Base-by-base conservation (phyloP, 176 grass and related monocot species). In the Olyra latifolia region DNA sequence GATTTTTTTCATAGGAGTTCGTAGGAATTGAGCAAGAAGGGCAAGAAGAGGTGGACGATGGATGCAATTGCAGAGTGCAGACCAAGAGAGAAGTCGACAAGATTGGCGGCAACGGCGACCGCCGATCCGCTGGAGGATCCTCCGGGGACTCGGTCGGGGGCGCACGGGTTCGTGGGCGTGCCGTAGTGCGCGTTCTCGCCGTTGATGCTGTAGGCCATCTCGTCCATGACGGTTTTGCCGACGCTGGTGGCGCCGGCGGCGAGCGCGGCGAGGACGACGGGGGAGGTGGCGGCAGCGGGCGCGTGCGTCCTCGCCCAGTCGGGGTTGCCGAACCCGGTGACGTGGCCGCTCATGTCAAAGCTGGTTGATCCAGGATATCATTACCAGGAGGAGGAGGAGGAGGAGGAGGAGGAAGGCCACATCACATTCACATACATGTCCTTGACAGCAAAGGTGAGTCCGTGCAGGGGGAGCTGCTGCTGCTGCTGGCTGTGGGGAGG, bases 161-260 rank as follows among this genome's bases (percentile, higher is more conserved):
- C 91, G 49, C 91, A 92, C 7, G 94, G 94, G 81, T 97, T 97
- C 42, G n/a, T 81, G 13, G 91, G 94, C 19, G 91, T 97, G 53
- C 94, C 94, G 70, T 93, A 97, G 66, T 97, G 94, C 66, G 81
- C 80, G 66, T 97, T 97, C 82, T 97, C 94, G 13, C 94, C 91
- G 76, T 97, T 90, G 65, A 97, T 97, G 80, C 89, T 97, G 83
- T 92, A 97, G 42, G 94, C 91, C 91, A 97, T 92, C 87, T 97
- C 94, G 67, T 97, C 94, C 94, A 97, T 94, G 38, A 97, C 60
- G 52, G 94, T 94, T 77, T 83, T 93, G 50, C 91, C 94, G 61
- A 94, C 69, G 86, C 82, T 84, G 15, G 78, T 88, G 54, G 91
- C 91, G 19, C 91, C 94, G 23, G 94, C 94, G 72, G 72, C 80